Percentiles rank a stretch among this genome's conserved stretches.
phyloP scores from a whole-genome alignment of 371 early-diverging fungal genomes.

The Lichtheimia hyalospora region DNA sequence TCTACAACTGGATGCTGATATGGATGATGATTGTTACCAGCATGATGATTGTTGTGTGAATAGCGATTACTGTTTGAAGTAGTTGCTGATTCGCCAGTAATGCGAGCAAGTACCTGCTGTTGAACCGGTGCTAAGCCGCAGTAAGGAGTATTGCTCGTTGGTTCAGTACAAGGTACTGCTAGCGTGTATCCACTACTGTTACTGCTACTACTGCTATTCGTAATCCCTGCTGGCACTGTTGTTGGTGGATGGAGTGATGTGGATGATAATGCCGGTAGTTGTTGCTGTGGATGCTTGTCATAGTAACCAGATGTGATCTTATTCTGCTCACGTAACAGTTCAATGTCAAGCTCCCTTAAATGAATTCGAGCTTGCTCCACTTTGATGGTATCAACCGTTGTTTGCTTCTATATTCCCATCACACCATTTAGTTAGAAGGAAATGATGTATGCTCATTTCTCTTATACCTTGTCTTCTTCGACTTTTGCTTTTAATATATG shows the following conservation, averaged over 20 bases:
- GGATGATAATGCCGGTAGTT: not conserved
- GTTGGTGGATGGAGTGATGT: constrained; percentile 6
- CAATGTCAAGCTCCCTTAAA: constrained; percentile 34
- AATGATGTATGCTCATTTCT: not conserved
- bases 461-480: constrained; percentile 53
- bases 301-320: constrained; percentile 6
- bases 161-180: not conserved
- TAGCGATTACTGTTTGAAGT: not conserved
- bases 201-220: no score
- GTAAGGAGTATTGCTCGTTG: not conserved
- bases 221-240: not conserved
- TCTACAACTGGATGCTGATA: constrained; percentile 6
- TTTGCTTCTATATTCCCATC: constrained; percentile 25
- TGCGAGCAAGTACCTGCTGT: constrained; percentile 40
- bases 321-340: constrained; percentile 30
- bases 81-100: constrained; percentile 17
- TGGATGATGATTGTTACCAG: not conserved
- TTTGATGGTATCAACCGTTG: constrained; percentile 33
- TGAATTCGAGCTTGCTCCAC: constrained; percentile 39
- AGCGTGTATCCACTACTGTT: not conserved
- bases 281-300: constrained; percentile 1
- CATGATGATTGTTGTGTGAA: no score
- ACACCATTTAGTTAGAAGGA: not conserved
- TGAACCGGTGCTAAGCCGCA: constrained; percentile 24
- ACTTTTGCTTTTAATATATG: constrained; percentile 47